Evolutionary conservation across 106 monocot species (phyloP).

Genomic region (Posidonia australis): DNA sequence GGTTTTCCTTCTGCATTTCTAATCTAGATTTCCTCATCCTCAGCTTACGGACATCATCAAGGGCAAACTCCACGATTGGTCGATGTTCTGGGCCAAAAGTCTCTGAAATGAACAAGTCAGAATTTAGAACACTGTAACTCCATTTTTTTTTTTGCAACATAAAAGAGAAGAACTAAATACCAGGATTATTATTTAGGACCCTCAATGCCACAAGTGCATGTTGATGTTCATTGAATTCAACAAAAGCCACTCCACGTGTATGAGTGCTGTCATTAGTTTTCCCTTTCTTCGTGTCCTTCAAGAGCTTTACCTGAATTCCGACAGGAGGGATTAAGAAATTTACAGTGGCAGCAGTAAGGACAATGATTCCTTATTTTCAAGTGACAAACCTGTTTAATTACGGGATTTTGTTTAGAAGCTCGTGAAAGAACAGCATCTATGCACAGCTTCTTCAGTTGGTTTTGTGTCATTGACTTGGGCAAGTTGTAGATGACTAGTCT

Average conservation of each 20-base stretch:
- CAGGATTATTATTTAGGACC: conserved; percentile 97
- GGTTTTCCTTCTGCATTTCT: conserved; percentile 22
- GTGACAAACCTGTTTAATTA: conserved; percentile 56
- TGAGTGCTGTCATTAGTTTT: conserved; percentile 30
- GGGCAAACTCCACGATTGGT: conserved; percentile 88
- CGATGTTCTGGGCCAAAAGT: conserved; percentile 82
- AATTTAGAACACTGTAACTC: not conserved
- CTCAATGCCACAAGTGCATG: conserved; percentile 94
- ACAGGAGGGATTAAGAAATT: not conserved
- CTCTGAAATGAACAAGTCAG: conserved; percentile 19
- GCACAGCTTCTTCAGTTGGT: conserved; percentile 68
- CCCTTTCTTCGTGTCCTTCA: conserved; percentile 80
- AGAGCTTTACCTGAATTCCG: conserved; percentile 62
- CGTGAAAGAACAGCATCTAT: conserved; percentile 71
- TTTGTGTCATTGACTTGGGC: conserved; percentile 71
- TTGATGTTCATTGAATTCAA: conserved; percentile 91
- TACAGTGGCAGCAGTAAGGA: not conserved
- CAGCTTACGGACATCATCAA: conserved; percentile 74
- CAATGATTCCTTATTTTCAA: not conserved
- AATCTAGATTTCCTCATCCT: conserved; percentile 35
- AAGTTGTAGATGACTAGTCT: conserved; percentile 91
- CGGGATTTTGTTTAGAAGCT: conserved; percentile 86
- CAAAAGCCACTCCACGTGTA: conserved; percentile 86
- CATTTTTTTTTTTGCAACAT: not conserved
- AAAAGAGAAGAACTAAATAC: conserved; percentile 23